A percentile compares a stretch with the other conserved stretches of the same genome.
Conservation (phyloP, 23 red algal genomes). For the Pyropia haitanensis region DNA sequence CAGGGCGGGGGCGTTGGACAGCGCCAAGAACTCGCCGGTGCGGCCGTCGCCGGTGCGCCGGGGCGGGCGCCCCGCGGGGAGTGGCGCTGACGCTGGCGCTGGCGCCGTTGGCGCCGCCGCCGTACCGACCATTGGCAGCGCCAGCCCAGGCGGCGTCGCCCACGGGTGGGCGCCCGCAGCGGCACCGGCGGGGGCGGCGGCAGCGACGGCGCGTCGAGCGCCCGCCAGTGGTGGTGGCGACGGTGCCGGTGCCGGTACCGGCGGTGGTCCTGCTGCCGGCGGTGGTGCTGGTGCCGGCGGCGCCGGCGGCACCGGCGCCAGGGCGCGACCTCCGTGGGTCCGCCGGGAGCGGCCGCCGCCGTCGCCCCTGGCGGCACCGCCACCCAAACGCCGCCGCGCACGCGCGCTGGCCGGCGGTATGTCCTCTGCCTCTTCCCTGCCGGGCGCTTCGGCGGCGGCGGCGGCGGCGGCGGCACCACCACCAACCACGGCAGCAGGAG, state of each 20-base stretch:
- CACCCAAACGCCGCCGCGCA: too few relatives aligned
- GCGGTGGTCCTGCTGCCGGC: not conserved
- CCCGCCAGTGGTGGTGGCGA: not conserved
- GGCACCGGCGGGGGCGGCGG: not conserved
- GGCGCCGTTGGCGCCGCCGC: too few relatives aligned
- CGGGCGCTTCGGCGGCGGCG: too few relatives aligned
- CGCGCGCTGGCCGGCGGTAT: too few relatives aligned
- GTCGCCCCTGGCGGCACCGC: too few relatives aligned
- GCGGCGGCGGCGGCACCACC: too few relatives aligned
- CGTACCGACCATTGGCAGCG: not conserved
- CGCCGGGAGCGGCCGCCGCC: too few relatives aligned
- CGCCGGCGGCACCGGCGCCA: not conserved
- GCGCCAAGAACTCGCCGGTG: slow-evolving; percentile 41
- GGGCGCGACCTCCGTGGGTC: not conserved
- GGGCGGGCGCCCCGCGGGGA: not conserved
- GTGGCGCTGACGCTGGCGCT: not conserved
- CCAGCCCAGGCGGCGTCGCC: not conserved
- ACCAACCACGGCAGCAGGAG: too few relatives aligned
- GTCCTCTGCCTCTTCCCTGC: too few relatives aligned
- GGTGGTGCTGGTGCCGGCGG: not conserved
- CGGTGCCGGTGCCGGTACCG: not conserved
- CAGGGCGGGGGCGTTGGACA: slow-evolving; percentile 57
- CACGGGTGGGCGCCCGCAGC: not conserved
- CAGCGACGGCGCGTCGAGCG: not conserved
- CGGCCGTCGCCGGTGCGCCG: not conserved